Percentiles rank a stretch among this genome's conserved stretches.
Conservation (phyloP, 2,329 filamentous ascomycete species). For the Ophiostoma triangulosporum region DNA sequence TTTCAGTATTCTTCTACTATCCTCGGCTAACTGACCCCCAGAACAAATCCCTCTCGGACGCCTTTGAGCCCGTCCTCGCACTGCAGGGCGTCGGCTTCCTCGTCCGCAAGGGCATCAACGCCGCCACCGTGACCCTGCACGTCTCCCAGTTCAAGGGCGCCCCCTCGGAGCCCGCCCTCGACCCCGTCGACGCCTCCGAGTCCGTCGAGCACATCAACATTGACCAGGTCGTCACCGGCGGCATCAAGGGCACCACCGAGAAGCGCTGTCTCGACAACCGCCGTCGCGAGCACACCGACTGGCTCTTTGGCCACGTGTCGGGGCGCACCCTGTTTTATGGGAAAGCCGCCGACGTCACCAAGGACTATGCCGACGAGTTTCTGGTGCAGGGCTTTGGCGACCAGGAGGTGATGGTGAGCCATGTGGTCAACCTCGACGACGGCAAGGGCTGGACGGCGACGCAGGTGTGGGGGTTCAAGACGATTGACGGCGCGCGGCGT, state of each 20-base stretch:
- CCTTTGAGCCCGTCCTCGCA: conserved; percentile 52
- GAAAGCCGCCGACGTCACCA: conserved; percentile 28
- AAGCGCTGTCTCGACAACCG: conserved; percentile 37
- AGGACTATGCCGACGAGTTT: conserved; percentile 35
- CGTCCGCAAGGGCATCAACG: conserved; percentile 55
- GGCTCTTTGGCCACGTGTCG: conserved; percentile 61
- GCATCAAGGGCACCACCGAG: conserved; percentile 50
- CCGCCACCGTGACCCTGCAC: conserved; percentile 55
- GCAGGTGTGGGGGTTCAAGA: conserved; percentile 50
- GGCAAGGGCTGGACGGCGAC: conserved; percentile 40
- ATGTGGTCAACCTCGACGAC: conserved; percentile 38
- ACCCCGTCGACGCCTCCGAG: conserved; percentile 8
- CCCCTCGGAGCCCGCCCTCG: conserved; percentile 26
- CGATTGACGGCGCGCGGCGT: conserved; percentile 32
- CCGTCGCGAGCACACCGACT: conserved; percentile 55
- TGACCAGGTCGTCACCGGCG: conserved; percentile 57
- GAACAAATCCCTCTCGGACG: conserved; percentile 64
- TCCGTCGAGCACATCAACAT: conserved; percentile 51
- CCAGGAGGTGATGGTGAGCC: conserved; percentile 47
- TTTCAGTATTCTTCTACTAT: too few relatives aligned
- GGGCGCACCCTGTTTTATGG: conserved; percentile 42
- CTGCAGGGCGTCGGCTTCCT: conserved; percentile 63
- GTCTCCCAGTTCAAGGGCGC: conserved; percentile 40
- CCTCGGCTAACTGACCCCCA: conserved; percentile 22
- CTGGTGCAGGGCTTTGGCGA: conserved; percentile 37